phyloP scores from a whole-genome alignment of 352 stramenopile species.

The Plasmopara viticola region DNA sequence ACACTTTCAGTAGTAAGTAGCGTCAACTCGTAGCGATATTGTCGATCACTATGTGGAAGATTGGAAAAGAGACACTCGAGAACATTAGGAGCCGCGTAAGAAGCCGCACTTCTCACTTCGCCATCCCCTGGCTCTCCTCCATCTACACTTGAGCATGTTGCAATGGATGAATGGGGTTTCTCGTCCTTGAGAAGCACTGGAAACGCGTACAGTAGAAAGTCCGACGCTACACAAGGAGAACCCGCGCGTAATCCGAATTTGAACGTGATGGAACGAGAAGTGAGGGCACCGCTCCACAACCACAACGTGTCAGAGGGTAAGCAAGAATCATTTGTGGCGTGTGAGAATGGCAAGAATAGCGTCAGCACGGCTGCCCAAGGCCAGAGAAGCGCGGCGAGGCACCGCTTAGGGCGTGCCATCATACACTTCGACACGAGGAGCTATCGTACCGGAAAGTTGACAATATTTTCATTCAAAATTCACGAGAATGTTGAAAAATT shows the following conservation, averaged over 20 bases:
- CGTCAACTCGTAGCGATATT: constrained; percentile 59
- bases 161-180: constrained; percentile 44
- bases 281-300: constrained; percentile 69
- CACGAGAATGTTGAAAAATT: too few relatives aligned
- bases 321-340: not conserved
- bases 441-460: too few relatives aligned
- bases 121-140: constrained; percentile 19
- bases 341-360: constrained; percentile 12
- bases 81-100: constrained; percentile 27
- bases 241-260: constrained; percentile 58
- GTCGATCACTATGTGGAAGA: constrained; percentile 38
- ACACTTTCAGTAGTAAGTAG: constrained; percentile 30
- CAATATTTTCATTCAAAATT: too few relatives aligned
- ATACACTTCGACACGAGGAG: too few relatives aligned
- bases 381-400: not conserved
- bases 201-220: constrained; percentile 57
- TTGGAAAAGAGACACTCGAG: constrained; percentile 43
- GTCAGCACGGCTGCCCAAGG: constrained; percentile 1
- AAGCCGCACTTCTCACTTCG: constrained; percentile 24
- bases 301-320: constrained; percentile 44
- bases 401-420: not conserved
- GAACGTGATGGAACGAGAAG: constrained; percentile 59
- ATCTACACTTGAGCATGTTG: constrained; percentile 26
- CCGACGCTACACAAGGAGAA: constrained; percentile 35
- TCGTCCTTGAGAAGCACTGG: constrained; percentile 35